phyloP scores from a whole-genome alignment of 345 rosid genomes.

The Aurinia saxatilis region DNA sequence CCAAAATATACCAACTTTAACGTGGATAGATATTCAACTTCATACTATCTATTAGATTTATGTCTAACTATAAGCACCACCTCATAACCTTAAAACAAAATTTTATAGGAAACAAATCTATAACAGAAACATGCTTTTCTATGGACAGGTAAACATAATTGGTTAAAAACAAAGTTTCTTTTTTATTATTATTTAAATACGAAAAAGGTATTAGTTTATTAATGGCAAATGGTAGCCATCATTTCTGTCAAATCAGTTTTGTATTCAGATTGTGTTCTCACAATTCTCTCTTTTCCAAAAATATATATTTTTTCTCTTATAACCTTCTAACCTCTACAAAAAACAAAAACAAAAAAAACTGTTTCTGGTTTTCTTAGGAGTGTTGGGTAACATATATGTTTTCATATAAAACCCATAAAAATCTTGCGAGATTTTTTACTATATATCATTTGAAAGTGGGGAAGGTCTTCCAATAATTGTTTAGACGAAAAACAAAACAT shows the following conservation, averaged over 20 bases:
- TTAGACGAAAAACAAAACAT: background rate
- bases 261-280: background rate
- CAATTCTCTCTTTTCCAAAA: background rate
- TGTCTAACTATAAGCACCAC: background rate
- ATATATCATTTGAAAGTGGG: background rate
- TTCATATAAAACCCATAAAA: conserved; percentile 2
- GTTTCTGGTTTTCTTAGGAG: background rate
- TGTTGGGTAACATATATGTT: background rate
- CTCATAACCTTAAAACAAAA: background rate
- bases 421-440: background rate
- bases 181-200: background rate
- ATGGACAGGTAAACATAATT: background rate
- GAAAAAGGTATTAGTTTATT: background rate
- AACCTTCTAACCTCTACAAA: conserved; percentile 8
- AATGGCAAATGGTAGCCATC: conserved; percentile 7
- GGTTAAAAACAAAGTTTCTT: too few species aligned
- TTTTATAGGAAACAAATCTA: background rate
- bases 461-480: background rate
- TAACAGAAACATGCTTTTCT: background rate
- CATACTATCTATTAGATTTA: background rate
- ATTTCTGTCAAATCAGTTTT: background rate
- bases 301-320: background rate
- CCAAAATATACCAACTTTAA: background rate
- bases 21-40: background rate
- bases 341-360: conserved; percentile 9